Conservation (phyloP, 768 basidiomycete genomes). For the Leccinum imitatum region DNA sequence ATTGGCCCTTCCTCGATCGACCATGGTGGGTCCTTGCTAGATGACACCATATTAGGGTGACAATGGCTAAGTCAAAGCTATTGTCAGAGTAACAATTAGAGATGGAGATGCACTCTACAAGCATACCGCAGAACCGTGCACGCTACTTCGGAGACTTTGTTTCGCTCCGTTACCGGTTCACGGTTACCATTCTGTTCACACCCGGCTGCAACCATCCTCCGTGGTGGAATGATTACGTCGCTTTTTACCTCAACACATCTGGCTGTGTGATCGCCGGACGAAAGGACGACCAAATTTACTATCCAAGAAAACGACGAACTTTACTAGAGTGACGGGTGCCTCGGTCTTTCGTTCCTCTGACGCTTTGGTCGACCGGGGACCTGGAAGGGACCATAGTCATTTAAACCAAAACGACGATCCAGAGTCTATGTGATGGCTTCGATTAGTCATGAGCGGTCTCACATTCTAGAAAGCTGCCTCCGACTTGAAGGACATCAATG, state of each 20-base stretch:
- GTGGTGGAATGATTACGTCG: conserved; percentile 2
- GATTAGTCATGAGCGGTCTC: background rate
- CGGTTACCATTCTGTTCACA: background rate
- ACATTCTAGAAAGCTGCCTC: background rate
- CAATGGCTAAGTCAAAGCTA: background rate
- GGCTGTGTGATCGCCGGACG: background rate
- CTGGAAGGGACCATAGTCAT: background rate
- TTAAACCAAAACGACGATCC: conserved; percentile 2
- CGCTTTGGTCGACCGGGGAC: conserved; percentile 1
- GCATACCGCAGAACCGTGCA: background rate
- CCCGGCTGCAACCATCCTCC: background rate
- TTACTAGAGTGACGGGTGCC: conserved; percentile 2
- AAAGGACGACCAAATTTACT: background rate
- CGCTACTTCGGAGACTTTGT: background rate
- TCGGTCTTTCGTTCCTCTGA: background rate
- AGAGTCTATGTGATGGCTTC: conserved; percentile 2
- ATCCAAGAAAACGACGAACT: background rate
- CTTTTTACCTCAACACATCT: background rate
- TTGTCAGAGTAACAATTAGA: background rate
- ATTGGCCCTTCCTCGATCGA: background rate
- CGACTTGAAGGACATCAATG: background rate
- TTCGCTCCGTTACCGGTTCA: background rate
- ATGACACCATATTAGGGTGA: background rate
- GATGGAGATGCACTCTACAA: background rate
- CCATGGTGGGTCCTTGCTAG: conserved; percentile 4